Percentiles rank a stretch among this genome's conserved stretches.
Evolutionary conservation across 2,329 filamentous ascomycete species (phyloP).

Genomic region (Pseudogymnoascus sp.): DNA sequence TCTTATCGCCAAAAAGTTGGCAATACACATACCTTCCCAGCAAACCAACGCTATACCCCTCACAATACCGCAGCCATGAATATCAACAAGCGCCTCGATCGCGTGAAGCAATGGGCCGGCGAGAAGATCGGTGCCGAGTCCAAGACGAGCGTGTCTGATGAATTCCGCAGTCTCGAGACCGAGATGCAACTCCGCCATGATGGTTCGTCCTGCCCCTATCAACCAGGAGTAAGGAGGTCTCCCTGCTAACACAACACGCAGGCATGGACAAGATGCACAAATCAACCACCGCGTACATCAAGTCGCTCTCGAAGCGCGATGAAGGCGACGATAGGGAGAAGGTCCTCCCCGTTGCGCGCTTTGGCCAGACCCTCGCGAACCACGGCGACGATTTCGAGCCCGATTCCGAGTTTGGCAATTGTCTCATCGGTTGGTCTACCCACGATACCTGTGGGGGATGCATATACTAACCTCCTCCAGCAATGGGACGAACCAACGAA

Average conservation of each 20-base stretch:
- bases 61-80: constrained; percentile 26
- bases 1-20: not conserved
- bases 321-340: constrained; percentile 86
- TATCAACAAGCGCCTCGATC: constrained; percentile 74
- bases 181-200: constrained; percentile 89
- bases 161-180: constrained; percentile 82
- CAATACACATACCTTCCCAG: not conserved
- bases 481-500: constrained; percentile 80
- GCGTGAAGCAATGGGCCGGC: constrained; percentile 95
- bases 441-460: not conserved
- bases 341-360: constrained; percentile 66
- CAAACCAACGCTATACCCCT: not conserved
- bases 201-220: constrained; percentile 47
- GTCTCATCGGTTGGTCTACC: constrained; percentile 56
- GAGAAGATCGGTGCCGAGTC: constrained; percentile 91
- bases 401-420: constrained; percentile 86
- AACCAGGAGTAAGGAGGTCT: not conserved
- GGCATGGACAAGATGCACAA: constrained; percentile 86
- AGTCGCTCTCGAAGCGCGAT: constrained; percentile 76
- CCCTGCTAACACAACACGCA: constrained; percentile 31
- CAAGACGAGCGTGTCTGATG: constrained; percentile 79
- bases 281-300: constrained; percentile 79
- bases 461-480: constrained; percentile 34
- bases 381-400: constrained; percentile 91
- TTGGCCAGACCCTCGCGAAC: constrained; percentile 77